Evolutionary conservation across 306 rosid genomes (phyloP).

Genomic region (Quercus parvula): DNA sequence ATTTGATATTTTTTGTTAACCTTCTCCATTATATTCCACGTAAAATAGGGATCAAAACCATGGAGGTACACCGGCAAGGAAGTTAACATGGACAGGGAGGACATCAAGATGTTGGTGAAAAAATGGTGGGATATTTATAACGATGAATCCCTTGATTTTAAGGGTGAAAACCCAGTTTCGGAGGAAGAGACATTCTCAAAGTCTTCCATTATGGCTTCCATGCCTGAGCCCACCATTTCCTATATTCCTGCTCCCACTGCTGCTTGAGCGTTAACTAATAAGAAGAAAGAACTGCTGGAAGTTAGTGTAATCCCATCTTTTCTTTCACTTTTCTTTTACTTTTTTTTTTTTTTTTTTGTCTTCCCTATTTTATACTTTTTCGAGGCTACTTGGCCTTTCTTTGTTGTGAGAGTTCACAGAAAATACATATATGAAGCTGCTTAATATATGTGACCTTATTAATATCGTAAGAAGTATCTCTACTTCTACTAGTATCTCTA

Average conservation of each 20-base stretch:
- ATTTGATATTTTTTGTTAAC: background rate
- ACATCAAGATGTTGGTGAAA: conserved; percentile 45
- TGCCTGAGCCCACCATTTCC: conserved; percentile 40
- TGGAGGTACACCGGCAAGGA: conserved; percentile 65
- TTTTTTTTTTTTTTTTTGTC: background rate
- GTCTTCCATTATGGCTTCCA: conserved; percentile 49
- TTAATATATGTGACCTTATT: background rate
- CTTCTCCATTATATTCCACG: background rate
- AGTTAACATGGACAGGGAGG: conserved; percentile 63
- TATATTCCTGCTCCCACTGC: conserved; percentile 55
- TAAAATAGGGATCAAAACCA: conserved; percentile 57
- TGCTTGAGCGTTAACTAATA: conserved; percentile 32
- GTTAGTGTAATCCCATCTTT: conserved; percentile 9
- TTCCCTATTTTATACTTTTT: background rate
- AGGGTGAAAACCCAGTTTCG: conserved; percentile 16
- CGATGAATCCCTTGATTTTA: conserved; percentile 56
- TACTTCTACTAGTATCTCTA: background rate
- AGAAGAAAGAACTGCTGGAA: background rate
- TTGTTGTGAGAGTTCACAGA: conserved; percentile 8
- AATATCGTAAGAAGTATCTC: background rate
- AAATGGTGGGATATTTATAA: conserved; percentile 69
- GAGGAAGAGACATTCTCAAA: conserved; percentile 24
- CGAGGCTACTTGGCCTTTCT: conserved; percentile 14
- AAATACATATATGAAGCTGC: background rate
- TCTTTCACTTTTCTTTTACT: background rate